Conservation (phyloP, 768 basidiomycete species). For the Harrya chromipes region DNA sequence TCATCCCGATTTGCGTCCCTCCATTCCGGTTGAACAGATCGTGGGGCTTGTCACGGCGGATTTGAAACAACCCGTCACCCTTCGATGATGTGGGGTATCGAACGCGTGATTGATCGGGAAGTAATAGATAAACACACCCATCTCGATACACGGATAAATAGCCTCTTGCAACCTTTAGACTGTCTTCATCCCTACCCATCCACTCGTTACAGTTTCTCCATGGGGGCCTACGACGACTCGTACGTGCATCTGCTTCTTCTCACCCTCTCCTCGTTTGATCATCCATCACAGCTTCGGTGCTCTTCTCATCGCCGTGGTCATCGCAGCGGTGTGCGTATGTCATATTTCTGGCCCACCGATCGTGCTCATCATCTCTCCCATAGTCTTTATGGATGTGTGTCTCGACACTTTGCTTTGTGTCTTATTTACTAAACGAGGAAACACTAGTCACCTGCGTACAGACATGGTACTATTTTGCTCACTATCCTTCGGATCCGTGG, state of each 20-base stretch:
- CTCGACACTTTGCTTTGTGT: not conserved
- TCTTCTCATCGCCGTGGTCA: conserved; percentile 46
- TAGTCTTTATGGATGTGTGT: conserved; percentile 52
- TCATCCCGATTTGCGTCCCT: too few species aligned
- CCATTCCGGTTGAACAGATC: too few species aligned
- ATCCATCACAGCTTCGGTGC: conserved; percentile 43
- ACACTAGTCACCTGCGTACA: conserved; percentile 52
- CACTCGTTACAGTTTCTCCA: not conserved
- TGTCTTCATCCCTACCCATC: not conserved
- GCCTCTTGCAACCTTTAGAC: too few species aligned
- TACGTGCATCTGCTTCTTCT: conserved; percentile 17
- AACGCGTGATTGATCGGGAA: too few species aligned
- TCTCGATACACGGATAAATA: not conserved
- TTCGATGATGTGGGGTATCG: too few species aligned
- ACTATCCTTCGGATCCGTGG: conserved; percentile 49
- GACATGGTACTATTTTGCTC: conserved; percentile 51
- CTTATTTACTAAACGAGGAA: not conserved
- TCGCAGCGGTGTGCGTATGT: conserved; percentile 44
- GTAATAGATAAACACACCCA: too few species aligned
- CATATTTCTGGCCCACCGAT: not conserved
- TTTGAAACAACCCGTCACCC: too few species aligned
- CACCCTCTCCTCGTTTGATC: not conserved
- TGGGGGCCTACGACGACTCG: conserved; percentile 33
- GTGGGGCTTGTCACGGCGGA: too few species aligned
- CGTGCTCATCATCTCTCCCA: conserved; percentile 4